Percentiles rank a stretch among this genome's conserved stretches.
Conservation (phyloP, 164 flowering plant species). For the Akebia trifoliata region DNA sequence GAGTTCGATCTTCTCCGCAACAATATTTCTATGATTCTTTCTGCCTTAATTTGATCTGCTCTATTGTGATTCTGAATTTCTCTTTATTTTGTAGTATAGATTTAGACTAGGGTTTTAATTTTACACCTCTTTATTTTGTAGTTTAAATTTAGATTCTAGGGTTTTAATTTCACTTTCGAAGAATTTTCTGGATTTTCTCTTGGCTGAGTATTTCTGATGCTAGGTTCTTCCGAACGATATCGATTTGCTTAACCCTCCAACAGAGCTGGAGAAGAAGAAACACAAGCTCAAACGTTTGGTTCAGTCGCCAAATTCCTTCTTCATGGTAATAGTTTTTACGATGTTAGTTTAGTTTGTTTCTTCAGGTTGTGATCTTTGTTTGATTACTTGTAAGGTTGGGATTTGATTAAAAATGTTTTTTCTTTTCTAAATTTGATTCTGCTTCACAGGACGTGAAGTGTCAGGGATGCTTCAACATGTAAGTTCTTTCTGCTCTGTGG, state of each 20-base stretch:
- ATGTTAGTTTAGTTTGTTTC: background rate
- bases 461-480: constrained; percentile 61
- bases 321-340: constrained; percentile 33
- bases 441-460: constrained; percentile 46
- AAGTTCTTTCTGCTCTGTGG: constrained; percentile 16
- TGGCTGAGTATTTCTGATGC: constrained; percentile 1
- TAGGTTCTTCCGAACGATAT: constrained; percentile 47
- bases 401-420: background rate
- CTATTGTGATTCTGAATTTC: too few species aligned
- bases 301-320: constrained; percentile 57
- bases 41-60: too few species aligned
- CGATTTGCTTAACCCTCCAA: constrained; percentile 55
- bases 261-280: constrained; percentile 57
- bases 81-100: too few species aligned
- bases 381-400: background rate
- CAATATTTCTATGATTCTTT: too few species aligned
- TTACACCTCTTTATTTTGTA: too few species aligned
- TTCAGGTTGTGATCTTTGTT: background rate
- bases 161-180: too few species aligned
- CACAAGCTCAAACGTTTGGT: constrained; percentile 69
- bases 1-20: too few species aligned
- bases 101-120: too few species aligned
- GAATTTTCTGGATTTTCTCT: too few species aligned
- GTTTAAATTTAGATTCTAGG: too few species aligned
- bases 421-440: background rate